Evolutionary conservation across 1,284 basidiomycete genomes (phyloP).

Genomic region (Stygiomarasmius scandens): DNA sequence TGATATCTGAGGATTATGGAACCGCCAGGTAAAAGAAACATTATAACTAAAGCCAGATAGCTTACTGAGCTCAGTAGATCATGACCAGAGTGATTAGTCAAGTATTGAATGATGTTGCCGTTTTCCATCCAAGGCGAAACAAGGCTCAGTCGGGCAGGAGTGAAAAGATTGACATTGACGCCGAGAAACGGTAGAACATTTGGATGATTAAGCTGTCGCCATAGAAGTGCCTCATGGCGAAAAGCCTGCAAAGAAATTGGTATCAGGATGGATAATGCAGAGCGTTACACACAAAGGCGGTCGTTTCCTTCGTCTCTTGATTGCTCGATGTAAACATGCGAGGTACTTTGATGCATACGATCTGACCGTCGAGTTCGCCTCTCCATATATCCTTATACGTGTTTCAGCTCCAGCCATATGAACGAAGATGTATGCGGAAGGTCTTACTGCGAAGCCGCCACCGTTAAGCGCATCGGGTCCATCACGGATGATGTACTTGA

Average conservation of each 20-base stretch:
- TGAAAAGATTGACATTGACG: conserved; percentile 9
- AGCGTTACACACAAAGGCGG: not conserved
- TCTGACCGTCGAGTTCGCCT: not conserved
- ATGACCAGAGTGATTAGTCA: conserved; percentile 7
- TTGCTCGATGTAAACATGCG: conserved; percentile 4
- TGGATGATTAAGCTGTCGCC: conserved; percentile 14
- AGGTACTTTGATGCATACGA: conserved; percentile 14
- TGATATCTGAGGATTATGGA: not conserved
- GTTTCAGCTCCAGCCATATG: too few species aligned
- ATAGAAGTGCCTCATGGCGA: conserved; percentile 13
- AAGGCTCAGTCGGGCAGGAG: conserved; percentile 6
- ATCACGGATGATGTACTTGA: not conserved
- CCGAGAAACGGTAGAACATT: conserved; percentile 16
- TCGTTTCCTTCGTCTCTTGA: conserved; percentile 3
- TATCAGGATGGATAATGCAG: not conserved
- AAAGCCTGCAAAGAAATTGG: conserved; percentile 4
- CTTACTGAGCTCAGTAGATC: conserved; percentile 3
- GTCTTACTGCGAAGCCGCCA: not conserved
- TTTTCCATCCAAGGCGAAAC: conserved; percentile 16
- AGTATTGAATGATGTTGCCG: conserved; percentile 10
- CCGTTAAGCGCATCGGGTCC: not conserved
- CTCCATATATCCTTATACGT: conserved; percentile 11
- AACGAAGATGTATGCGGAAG: too few species aligned
- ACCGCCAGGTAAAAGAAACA: not conserved
- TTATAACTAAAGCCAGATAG: too few species aligned